Evolutionary conservation across 371 early-diverging fungal genomes (phyloP).

Genomic region (Blastocladiella emersonii): DNA sequence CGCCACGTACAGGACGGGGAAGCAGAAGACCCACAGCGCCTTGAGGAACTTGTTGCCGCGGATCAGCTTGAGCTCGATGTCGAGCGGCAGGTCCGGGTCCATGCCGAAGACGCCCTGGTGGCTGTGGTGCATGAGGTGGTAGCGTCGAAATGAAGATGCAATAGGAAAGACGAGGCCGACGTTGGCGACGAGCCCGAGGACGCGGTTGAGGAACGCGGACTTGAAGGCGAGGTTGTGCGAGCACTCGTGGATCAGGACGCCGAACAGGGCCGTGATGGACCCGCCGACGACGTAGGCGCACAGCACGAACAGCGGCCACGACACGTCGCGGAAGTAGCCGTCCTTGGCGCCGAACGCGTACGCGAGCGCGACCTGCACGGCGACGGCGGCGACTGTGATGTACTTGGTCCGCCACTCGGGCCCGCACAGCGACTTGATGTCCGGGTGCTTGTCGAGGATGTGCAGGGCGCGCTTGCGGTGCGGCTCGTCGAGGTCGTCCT

Average conservation of each 20-base stretch:
- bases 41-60: constrained; percentile 56
- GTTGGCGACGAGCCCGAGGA: constrained; percentile 71
- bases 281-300: constrained; percentile 71
- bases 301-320: constrained; percentile 41
- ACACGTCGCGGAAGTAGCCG: neutral
- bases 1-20: constrained; percentile 79
- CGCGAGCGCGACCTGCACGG: constrained; percentile 58
- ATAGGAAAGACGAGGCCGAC: constrained; percentile 65
- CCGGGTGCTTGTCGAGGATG: constrained; percentile 77
- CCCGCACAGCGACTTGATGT: constrained; percentile 72
- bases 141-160: constrained; percentile 76
- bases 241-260: constrained; percentile 82
- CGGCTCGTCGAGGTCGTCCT: constrained; percentile 85
- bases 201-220: constrained; percentile 55
- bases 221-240: constrained; percentile 67
- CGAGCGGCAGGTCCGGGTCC: constrained; percentile 88
- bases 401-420: constrained; percentile 63
- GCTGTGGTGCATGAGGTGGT: constrained; percentile 92
- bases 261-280: constrained; percentile 57
- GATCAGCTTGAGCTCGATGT: constrained; percentile 70
- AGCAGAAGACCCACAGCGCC: constrained; percentile 67
- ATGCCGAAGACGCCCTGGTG: constrained; percentile 90
- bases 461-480: constrained; percentile 79
- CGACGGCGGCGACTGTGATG: constrained; percentile 45
- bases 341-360: constrained; percentile 54